These are phyloP conservation scores for Collariella sp. DNA, from an alignment of 495 filamentous ascomycete genomes.

Conservation along the genomic window DNA sequence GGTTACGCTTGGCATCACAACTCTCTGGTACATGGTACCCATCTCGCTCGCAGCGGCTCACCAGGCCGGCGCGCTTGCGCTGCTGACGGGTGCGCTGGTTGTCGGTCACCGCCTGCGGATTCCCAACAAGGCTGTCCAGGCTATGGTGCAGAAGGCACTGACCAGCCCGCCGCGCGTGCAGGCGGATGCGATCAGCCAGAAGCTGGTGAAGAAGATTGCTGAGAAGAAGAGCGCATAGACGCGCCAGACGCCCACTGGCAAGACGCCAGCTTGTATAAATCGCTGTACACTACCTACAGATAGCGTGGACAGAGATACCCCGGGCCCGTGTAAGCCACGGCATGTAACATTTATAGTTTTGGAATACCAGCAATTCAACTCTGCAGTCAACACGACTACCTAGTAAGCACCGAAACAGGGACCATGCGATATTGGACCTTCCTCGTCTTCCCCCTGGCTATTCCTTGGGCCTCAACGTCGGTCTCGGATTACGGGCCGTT, in stretches of 20 bases:
- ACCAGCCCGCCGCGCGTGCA: slow-evolving; percentile 2
- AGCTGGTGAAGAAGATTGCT: slow-evolving; percentile 5
- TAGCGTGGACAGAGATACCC: slow-evolving; percentile 1
- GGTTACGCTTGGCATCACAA: slow-evolving; percentile 76
- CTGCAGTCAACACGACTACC: neutral
- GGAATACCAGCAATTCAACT: neutral
- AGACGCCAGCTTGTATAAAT: neutral
- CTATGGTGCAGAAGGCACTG: slow-evolving; percentile 36
- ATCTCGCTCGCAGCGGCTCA: slow-evolving; percentile 81
- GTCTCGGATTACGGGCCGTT: too few species aligned
- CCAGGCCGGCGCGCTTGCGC: slow-evolving; percentile 80
- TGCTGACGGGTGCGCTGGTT: slow-evolving; percentile 74
- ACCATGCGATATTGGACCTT: too few species aligned
- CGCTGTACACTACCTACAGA: slow-evolving; percentile 3
- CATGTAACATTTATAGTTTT: neutral
- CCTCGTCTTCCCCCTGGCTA: too few species aligned
- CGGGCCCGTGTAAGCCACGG: neutral
- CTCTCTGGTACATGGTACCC: slow-evolving; percentile 87
- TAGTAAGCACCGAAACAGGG: too few species aligned
- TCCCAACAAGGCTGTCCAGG: slow-evolving; percentile 40
- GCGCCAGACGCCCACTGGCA: neutral
- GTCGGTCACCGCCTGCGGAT: slow-evolving; percentile 52
- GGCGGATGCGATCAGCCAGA: slow-evolving; percentile 4
- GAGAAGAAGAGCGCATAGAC: neutral
- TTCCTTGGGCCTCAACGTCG: too few species aligned